These are phyloP conservation scores for Rubroboletus pulcherrimus DNA, from an alignment of 768 basidiomycete species.

Conservation along the genomic window DNA sequence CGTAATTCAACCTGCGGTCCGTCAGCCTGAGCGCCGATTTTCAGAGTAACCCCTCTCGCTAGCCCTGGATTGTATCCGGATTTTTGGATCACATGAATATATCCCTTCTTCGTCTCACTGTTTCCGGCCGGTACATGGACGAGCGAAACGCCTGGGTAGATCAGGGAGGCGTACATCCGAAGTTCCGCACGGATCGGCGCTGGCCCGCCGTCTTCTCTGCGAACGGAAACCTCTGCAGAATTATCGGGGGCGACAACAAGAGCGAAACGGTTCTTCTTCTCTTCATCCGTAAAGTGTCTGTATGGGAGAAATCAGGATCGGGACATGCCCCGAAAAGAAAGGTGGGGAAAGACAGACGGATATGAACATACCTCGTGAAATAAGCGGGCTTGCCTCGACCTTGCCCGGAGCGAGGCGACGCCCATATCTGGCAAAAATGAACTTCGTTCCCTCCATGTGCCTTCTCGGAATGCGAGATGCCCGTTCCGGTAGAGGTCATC, in stretches of 20 bases:
- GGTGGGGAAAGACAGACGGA: neutral
- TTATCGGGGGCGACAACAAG: conserved; percentile 73
- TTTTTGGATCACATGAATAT: conserved; percentile 83
- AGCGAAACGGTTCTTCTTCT: conserved; percentile 72
- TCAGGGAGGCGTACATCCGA: conserved; percentile 69
- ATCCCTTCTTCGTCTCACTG: conserved; percentile 54
- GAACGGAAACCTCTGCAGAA: conserved; percentile 50
- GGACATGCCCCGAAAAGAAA: neutral
- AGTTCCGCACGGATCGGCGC: conserved; percentile 74
- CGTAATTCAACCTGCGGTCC: conserved; percentile 50
- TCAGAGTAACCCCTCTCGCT: conserved; percentile 56
- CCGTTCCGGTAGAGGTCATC: conserved; percentile 88
- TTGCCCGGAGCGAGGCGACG: conserved; percentile 38
- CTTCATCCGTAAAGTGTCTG: conserved; percentile 73
- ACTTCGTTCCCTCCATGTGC: conserved; percentile 45
- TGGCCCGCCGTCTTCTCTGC: conserved; percentile 71
- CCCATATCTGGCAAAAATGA: conserved; percentile 75
- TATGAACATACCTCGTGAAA: conserved; percentile 58
- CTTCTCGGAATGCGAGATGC: conserved; percentile 80
- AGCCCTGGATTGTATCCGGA: conserved; percentile 69
- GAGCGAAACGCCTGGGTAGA: conserved; percentile 55
- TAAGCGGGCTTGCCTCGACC: conserved; percentile 57
- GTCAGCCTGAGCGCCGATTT: conserved; percentile 41
- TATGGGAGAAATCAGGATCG: neutral
- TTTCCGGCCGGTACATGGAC: conserved; percentile 43